Percentiles rank a stretch among this genome's conserved stretches.
phyloP scores from a whole-genome alignment of 2,329 filamentous ascomycete species.

The Dactylellina sp. region DNA sequence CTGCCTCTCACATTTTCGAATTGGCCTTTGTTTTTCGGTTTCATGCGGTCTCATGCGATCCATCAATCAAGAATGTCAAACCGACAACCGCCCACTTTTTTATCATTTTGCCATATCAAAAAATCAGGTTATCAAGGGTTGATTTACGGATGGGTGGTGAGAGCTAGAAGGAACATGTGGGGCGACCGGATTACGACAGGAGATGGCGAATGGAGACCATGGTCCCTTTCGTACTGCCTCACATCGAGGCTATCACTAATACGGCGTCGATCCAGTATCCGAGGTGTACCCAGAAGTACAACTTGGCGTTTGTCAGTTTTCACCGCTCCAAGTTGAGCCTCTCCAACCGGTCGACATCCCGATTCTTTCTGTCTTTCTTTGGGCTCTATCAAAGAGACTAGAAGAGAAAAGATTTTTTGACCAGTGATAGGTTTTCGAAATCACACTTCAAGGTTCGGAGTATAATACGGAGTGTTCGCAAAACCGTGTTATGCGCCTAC shows the following conservation, averaged over 20 bases:
- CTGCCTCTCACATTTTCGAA: conserved; percentile 9
- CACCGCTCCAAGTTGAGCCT: conserved; percentile 13
- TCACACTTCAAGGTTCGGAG: conserved; percentile 1
- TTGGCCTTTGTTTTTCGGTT: conserved; percentile 44
- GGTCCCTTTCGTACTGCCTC: conserved; percentile 1
- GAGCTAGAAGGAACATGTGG: conserved; percentile 24
- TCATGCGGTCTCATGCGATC: conserved; percentile 56
- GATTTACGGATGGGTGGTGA: conserved; percentile 8
- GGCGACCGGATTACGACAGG: conserved; percentile 35
- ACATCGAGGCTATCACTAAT: conserved; percentile 43
- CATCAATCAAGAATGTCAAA: conserved; percentile 55
- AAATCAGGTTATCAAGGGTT: conserved; percentile 50
- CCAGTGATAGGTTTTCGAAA: neutral
- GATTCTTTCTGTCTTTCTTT: conserved; percentile 3
- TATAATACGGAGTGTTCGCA: conserved; percentile 14
- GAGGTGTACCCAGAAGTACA: conserved; percentile 6
- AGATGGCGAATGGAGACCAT: conserved; percentile 20
- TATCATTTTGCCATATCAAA: conserved; percentile 4
- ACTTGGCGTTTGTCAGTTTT: conserved; percentile 9
- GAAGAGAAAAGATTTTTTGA: neutral
- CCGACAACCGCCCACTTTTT: conserved; percentile 27
- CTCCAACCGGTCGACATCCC: conserved; percentile 12
- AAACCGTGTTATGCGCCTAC: conserved; percentile 11
- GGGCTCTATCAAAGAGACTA: neutral
- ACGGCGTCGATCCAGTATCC: conserved; percentile 12